Base-by-base conservation (phyloP, 1,139 yeast species). In the Trichomonascaceae sp. region DNA sequence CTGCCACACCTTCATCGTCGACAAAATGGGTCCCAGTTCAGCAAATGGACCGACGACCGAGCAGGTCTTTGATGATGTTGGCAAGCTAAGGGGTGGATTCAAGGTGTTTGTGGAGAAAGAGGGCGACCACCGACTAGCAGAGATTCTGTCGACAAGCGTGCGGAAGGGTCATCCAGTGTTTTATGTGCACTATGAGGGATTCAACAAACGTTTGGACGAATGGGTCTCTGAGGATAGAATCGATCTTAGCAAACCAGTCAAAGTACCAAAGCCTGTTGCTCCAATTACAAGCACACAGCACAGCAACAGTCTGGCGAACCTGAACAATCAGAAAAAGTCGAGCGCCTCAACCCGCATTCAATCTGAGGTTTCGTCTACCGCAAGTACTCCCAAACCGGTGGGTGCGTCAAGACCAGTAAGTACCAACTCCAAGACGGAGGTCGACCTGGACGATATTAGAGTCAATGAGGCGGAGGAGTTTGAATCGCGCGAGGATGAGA, bases 121-220 rank as follows among this genome's bases (percentile, higher is more conserved):
- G 49, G 84, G 75, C 17, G 85, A 78, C 42, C 69, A 67, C 41
- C 65, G 96, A 39, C 56, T 76, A 29, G 96, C 97, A 1, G 98
- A 89, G 52, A 73, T 89, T 28, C 63, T 92, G 33, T 87, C 89
- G 26, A 69, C 74, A 34, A 87, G 81, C 44, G 57, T 69, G 32
- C 73, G 82, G 48, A 79, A 84, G 53, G 85, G 89, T 4, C 71
- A 78, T 38, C 71, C 75, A 26, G 82, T 73, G 42, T 87, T 77
- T 56, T 89, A 92, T 55, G 96, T 89, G 17, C 99, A 89, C 57
- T 89, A 85, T 57, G 84, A 76, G 38, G 95, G 87, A 47, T 89
- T 78, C 63, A 89, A 89, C 61, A 89, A 89, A 54, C 76, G 89
- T 54, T 67, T 89, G 47, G 99, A 89, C 60, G 98, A 89, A 55